Conservation (phyloP, 2,329 filamentous ascomycete species). For the Penicillium psychrosexuale region DNA sequence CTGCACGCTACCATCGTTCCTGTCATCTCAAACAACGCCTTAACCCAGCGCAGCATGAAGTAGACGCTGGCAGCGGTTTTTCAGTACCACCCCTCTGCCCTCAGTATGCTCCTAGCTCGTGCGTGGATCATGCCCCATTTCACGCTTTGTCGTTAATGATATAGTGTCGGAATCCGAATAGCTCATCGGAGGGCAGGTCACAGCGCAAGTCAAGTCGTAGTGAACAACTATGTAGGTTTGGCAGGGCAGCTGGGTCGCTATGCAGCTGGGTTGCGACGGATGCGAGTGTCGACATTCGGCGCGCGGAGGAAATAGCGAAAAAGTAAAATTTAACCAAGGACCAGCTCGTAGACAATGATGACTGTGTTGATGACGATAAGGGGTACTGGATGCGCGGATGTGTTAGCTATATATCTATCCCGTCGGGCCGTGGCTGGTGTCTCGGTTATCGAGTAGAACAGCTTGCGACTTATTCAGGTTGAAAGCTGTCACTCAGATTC, state of each 20-base stretch:
- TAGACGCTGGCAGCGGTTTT: neutral
- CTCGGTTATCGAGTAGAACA: neutral
- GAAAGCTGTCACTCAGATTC: neutral
- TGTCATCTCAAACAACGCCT: neutral
- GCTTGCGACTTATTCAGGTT: neutral
- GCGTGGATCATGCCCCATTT: neutral
- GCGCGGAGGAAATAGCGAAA: neutral
- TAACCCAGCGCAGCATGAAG: neutral
- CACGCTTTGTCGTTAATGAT: neutral
- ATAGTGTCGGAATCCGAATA: neutral
- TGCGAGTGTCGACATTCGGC: neutral
- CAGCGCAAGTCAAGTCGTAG: neutral
- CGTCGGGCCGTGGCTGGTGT: neutral
- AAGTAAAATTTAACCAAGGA: conserved; percentile 60
- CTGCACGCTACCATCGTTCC: neutral
- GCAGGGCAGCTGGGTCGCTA: neutral
- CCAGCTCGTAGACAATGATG: conserved; percentile 78
- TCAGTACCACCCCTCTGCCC: neutral
- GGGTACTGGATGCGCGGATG: conserved; percentile 58
- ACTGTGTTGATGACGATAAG: conserved; percentile 78
- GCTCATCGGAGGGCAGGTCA: neutral
- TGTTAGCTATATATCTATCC: neutral
- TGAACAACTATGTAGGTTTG: neutral
- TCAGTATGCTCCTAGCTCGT: neutral
- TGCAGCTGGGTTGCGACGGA: neutral